phyloP scores from a whole-genome alignment of 352 stramenopile genomes.

The Phytopythium sindhum region DNA sequence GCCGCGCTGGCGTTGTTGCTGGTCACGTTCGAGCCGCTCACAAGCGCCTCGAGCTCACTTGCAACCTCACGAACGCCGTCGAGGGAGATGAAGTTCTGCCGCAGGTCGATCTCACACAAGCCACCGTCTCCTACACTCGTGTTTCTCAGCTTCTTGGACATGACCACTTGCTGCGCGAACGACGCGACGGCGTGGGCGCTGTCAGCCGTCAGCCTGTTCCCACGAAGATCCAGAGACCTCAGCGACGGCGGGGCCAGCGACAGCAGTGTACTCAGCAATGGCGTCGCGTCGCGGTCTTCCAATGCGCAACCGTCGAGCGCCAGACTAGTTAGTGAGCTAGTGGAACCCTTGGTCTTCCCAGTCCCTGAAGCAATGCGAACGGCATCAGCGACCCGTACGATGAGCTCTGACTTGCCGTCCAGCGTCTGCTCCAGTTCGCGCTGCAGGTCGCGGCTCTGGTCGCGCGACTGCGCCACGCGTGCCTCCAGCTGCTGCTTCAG shows the following conservation, averaged over 20 bases:
- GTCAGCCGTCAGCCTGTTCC: slow-evolving; percentile 58
- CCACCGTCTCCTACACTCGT: neutral
- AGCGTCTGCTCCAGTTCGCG: slow-evolving; percentile 39
- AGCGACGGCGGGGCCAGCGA: slow-evolving; percentile 13
- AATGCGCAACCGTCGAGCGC: slow-evolving; percentile 19
- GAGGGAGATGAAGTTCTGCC: slow-evolving; percentile 67
- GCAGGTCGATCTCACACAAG: slow-evolving; percentile 54
- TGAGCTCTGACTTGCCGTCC: slow-evolving; percentile 42
- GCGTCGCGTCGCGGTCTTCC: slow-evolving; percentile 39
- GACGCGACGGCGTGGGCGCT: slow-evolving; percentile 31
- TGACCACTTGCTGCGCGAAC: slow-evolving; percentile 22
- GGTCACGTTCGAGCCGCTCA: neutral
- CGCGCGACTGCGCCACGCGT: slow-evolving; percentile 21
- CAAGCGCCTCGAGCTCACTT: slow-evolving; percentile 36
- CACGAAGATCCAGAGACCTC: slow-evolving; percentile 46
- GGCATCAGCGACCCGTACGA: slow-evolving; percentile 29
- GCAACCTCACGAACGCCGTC: slow-evolving; percentile 59
- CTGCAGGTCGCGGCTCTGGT: slow-evolving; percentile 33
- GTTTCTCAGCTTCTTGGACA: slow-evolving; percentile 4
- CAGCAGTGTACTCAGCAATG: slow-evolving; percentile 41
- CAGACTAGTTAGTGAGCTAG: neutral
- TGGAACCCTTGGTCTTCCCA: no score
- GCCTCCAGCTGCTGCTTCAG: slow-evolving; percentile 34
- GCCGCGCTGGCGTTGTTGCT: slow-evolving; percentile 1
- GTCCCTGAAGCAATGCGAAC: slow-evolving; percentile 5